Evolutionary conservation across 306 rosid species (phyloP).

Genomic region (Prunus davidiana): DNA sequence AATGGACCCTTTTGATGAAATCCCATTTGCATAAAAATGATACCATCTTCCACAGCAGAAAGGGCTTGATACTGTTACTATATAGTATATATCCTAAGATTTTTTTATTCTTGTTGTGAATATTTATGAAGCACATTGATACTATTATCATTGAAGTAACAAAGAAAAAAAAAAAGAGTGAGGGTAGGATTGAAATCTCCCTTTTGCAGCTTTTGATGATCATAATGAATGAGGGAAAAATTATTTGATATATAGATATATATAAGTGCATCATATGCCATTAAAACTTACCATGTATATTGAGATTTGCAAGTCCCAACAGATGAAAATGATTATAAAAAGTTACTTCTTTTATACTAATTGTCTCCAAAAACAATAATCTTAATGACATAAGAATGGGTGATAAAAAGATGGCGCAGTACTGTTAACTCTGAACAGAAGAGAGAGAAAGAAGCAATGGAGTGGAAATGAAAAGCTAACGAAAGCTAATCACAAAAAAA

Average conservation of each 20-base stretch:
- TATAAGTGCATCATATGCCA: constrained; percentile 21
- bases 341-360: background rate
- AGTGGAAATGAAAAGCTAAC: constrained; percentile 38
- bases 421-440: constrained; percentile 21
- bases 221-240: background rate
- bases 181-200: constrained; percentile 14
- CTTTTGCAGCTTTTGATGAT: constrained; percentile 37
- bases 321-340: constrained; percentile 19
- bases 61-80: background rate
- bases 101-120: constrained; percentile 7
- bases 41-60: background rate
- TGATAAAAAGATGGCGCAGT: constrained; percentile 21
- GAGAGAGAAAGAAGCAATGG: constrained; percentile 26
- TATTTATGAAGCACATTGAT: background rate
- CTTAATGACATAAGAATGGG: constrained; percentile 1
- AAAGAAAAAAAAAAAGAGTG: constrained; percentile 10
- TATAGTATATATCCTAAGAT: background rate
- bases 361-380: constrained; percentile 8
- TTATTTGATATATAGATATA: constrained; percentile 16
- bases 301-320: constrained; percentile 29
- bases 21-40: constrained; percentile 18
- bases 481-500: constrained; percentile 21
- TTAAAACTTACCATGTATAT: constrained; percentile 15
- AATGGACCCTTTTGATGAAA: constrained; percentile 20
- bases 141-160: background rate